Evolutionary conservation across 768 basidiomycete genomes (phyloP), one percentile per base, ranked within the genome.

Genomic region (Albatrellus ellisii): DNA sequence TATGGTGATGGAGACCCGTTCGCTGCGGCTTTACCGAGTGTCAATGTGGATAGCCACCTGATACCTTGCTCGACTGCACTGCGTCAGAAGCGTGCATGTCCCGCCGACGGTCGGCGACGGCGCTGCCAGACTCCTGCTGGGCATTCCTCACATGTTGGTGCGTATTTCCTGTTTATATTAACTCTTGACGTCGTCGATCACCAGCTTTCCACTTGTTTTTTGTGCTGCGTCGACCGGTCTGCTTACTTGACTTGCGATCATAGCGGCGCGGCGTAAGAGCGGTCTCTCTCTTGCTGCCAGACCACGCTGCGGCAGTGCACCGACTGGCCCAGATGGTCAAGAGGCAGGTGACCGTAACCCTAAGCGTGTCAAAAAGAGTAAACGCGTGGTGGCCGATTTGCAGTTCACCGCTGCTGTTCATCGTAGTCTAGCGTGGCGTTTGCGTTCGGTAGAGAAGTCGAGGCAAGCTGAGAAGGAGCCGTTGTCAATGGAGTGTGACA

Each of bases 291-390:
- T 18, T 18, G 31, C 31, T 14, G n/a, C 31, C n/a, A 1, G 31
- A 6, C n/a, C 18, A 14, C 31, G 31, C n/a, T n/a, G 31, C 10
- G 31, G n/a, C n/a, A 32, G 31, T 12, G 31, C 31, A 18, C 29
- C 29, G 12, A 12, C n/a, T 12, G 31, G 28, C 28, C 8, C 28
- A n/a, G 31, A 32, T 12, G 18, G n/a, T 4, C 31, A 14, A 18
- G 31, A 14, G 31, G 14, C 31, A n/a, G 20, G 38, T 22, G n/a
- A 25, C 9, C 38, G 25, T 27, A 39, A 17, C 6, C 22, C 38
- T 11, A 50, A 50, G 37, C 46, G 49, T 29, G 37, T 44, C 31
- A 45, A 43, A 20, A 50, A 50, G 35, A 50, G 47, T 41, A 48
- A 34, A 25, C 49, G 37, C 10, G 49, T 45, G 10, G 43, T 50